Evolutionary conservation across 2,329 filamentous ascomycete genomes (phyloP), one percentile per base, ranked within the genome.

Genomic region (Pyrenophora tritici-repentis): DNA sequence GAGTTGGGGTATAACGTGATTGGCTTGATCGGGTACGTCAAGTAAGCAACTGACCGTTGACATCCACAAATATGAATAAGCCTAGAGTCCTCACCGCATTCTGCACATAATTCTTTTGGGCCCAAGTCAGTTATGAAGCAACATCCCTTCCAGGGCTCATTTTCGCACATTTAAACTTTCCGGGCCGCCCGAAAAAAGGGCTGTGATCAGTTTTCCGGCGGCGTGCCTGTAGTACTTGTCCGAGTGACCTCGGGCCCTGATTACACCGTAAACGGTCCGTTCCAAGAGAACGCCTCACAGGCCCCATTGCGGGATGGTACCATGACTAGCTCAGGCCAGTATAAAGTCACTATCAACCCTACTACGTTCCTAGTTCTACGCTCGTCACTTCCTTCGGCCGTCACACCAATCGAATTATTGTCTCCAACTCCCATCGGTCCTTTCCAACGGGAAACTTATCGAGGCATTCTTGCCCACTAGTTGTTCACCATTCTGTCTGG

Each of bases 31-130:
- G 42, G 33, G 18, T 50, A 34, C 35, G 20, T 38, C 38, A 36
- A 22, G 51, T 57, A 51, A 57, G 55, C 55, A 45, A 44, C 42
- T 55, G 47, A 52, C 55, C 51, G 47, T 57, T 52, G 18, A 43
- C 13, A 20, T 52, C 31, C 51, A 37, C 40, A 24, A 47, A 42
- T 17, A 39, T 43, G 47, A 39, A 55, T 43, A 43, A 47, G 51
- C 47, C 44, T 42, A 29, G n/a, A 43, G 24, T 24, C 20, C 17
- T 48, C 44, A 43, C 48, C 47, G 47, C 47, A 49, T 48, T 34
- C 29, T 18, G 32, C 33, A 13, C 32, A 38, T 29, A 35, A 18
- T 31, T 31, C 33, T 20, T 14, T 43, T 12, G 29, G 26, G 12
- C 34, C 40, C 31, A 12, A 42, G 47, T 37, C 37, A 38, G 34